A percentile compares a stretch with the other conserved stretches of the same genome.
Conservation (phyloP, 164 flowering plant species). For the Sedum album region DNA sequence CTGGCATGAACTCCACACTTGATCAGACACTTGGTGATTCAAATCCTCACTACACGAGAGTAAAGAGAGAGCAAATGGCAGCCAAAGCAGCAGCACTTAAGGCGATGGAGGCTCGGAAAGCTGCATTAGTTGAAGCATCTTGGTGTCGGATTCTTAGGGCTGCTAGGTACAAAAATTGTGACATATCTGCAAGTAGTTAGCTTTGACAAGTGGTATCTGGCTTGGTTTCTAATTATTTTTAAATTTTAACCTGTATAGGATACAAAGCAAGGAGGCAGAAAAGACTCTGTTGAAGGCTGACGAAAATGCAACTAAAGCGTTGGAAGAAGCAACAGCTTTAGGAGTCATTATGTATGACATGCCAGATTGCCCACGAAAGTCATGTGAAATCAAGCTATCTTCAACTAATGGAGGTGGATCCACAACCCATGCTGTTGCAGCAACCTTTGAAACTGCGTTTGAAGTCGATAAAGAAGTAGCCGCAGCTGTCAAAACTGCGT, state of each 20-base stretch:
- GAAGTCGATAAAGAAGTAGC: slow-evolving; percentile 91
- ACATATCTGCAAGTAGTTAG: background rate
- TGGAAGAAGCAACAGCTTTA: slow-evolving; percentile 62
- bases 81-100: slow-evolving; percentile 70
- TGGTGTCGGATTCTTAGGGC: slow-evolving; percentile 89
- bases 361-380: slow-evolving; percentile 45
- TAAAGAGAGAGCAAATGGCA: slow-evolving; percentile 80
- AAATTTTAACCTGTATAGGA: slow-evolving; percentile 30
- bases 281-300: slow-evolving; percentile 47
- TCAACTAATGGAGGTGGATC: slow-evolving; percentile 39
- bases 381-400: slow-evolving; percentile 48
- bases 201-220: background rate
- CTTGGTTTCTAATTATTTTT: background rate
- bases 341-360: slow-evolving; percentile 81
- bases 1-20: slow-evolving; percentile 82
- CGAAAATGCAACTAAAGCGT: slow-evolving; percentile 57
- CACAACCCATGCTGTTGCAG: slow-evolving; percentile 57
- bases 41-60: slow-evolving; percentile 79
- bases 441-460: slow-evolving; percentile 88
- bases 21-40: slow-evolving; percentile 83
- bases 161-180: slow-evolving; percentile 46
- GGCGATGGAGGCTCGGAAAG: slow-evolving; percentile 86
- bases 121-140: slow-evolving; percentile 95
- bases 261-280: slow-evolving; percentile 74
- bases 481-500: slow-evolving; percentile 76